Conservation (phyloP, 2,329 filamentous ascomycete species). For the Fusarium duplospermum region DNA sequence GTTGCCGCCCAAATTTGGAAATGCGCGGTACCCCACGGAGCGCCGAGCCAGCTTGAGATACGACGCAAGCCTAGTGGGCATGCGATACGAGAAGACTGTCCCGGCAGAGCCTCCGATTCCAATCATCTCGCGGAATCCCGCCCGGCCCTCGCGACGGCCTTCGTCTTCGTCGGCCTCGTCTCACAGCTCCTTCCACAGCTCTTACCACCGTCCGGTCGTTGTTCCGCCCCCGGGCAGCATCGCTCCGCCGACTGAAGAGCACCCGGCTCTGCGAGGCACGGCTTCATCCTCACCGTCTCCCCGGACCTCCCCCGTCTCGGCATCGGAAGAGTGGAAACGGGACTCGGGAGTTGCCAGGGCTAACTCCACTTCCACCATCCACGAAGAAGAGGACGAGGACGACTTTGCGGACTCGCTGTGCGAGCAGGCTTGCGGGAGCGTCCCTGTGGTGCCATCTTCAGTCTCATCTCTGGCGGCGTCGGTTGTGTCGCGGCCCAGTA, state of each 20-base stretch:
- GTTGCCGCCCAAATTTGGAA: constrained; percentile 56
- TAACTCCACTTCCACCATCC: constrained; percentile 53
- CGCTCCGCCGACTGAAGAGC: constrained; percentile 62
- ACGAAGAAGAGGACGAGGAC: constrained; percentile 56
- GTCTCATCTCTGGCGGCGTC: constrained; percentile 32
- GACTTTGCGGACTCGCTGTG: constrained; percentile 44
- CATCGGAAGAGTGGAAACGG: constrained; percentile 60
- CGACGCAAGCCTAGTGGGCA: constrained; percentile 62
- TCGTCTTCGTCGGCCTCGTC: constrained; percentile 40
- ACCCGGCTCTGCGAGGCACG: constrained; percentile 61
- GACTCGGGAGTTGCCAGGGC: constrained; percentile 66
- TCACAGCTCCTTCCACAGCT: constrained; percentile 25
- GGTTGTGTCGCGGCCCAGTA: constrained; percentile 27
- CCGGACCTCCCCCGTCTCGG: constrained; percentile 39
- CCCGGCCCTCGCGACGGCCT: constrained; percentile 46
- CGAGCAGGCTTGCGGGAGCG: constrained; percentile 8
- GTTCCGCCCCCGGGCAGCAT: constrained; percentile 47
- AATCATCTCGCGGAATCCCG: constrained; percentile 58
- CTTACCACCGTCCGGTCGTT: constrained; percentile 46
- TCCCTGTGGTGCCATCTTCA: constrained; percentile 21
- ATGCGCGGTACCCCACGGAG: constrained; percentile 55
- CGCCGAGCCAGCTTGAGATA: constrained; percentile 55
- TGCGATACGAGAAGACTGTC: constrained; percentile 71
- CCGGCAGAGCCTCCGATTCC: constrained; percentile 69
- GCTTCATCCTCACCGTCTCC: constrained; percentile 35